Base-by-base conservation (phyloP, 2,329 filamentous ascomycete genomes). In the Ophioceras dolichostomum region DNA sequence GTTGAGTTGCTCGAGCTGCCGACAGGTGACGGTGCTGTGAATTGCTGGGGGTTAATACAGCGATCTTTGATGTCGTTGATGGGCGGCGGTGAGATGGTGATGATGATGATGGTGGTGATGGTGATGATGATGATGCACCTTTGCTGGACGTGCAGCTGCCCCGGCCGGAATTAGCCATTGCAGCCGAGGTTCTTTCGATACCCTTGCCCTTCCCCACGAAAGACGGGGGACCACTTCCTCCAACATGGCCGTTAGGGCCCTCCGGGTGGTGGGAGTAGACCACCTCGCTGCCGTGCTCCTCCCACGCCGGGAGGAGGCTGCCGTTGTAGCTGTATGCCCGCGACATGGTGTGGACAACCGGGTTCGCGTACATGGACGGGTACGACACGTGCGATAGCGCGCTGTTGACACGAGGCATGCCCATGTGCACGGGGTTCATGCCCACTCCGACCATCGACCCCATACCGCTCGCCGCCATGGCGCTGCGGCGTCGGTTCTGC, bases 401-500 rank as follows among this genome's bases (percentile, higher is more conserved):
- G 34, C 42, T 45, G 39, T 60, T 58, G 22, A 64, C 59, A n/a
- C 67, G 64, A n/a, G 66, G 56, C 47, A 61, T 58, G 45, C 54
- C 60, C 48, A 55, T 49, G 32, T 59, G 54, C 17, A 45, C 38
- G 6, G 47, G 48, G 26, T 58, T 49, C 32, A 38, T 39, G 21
- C 54, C 42, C 19, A 50, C 48, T 10, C 12, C 24, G 22, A 27
- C 20, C 19, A 43, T 42, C 12, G 22, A 26, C 22, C 47, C 49
- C 28, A 48, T 44, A 24, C 58, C 55, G 37, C 49, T 63, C 9
- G 60, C 55, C n/a, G 56, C 58, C 56, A 68, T 65, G 34, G 64
- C 62, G 47, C 60, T 70, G 44, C 68, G 59, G 41, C 62, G 59
- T 38, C 59, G 59, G 52, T 72, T 70, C 47, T 67, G 57, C 46